These are phyloP conservation scores for Ceratobasidium sp. DNA, from an alignment of 1,284 basidiomycete genomes.

Conservation along the genomic window DNA sequence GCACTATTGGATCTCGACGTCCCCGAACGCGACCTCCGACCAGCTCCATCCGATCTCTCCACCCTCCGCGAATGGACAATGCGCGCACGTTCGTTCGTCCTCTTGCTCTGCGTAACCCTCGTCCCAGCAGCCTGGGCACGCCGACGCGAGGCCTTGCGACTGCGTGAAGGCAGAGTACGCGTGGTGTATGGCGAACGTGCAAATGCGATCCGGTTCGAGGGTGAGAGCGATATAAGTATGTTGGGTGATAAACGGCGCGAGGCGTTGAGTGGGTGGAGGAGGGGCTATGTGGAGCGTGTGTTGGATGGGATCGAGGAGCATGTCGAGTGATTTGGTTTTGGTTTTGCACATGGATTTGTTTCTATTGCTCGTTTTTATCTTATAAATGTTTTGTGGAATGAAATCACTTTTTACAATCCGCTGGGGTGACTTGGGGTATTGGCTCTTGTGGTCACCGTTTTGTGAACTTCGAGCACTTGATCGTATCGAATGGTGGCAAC, in stretches of 20 bases:
- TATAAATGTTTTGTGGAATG: too few species aligned
- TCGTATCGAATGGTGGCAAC: too few species aligned
- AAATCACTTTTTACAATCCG: too few species aligned
- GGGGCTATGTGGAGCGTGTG: slow-evolving; percentile 29
- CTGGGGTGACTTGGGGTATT: too few species aligned
- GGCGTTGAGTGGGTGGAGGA: slow-evolving; percentile 13
- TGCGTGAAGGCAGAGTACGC: slow-evolving; percentile 69
- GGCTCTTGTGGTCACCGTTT: too few species aligned
- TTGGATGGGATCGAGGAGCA: slow-evolving; percentile 32
- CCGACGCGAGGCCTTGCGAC: slow-evolving; percentile 62
- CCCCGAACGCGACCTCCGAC: slow-evolving; percentile 41
- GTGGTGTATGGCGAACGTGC: slow-evolving; percentile 63
- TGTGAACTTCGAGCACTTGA: too few species aligned
- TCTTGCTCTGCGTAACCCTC: slow-evolving; percentile 65
- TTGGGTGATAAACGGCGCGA: slow-evolving; percentile 8
- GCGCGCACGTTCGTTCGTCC: slow-evolving; percentile 62
- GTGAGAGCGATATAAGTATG: slow-evolving; percentile 44
- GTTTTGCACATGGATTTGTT: not conserved
- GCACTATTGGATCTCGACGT: slow-evolving; percentile 53
- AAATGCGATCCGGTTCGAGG: slow-evolving; percentile 39
- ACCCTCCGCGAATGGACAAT: slow-evolving; percentile 56
- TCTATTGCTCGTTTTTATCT: too few species aligned
- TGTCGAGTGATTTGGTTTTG: slow-evolving; percentile 7
- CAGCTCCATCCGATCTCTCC: slow-evolving; percentile 41
- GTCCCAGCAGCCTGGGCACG: slow-evolving; percentile 79